phyloP scores from a whole-genome alignment of 2,329 filamentous ascomycete species.

The Trichoderma aggressivum region DNA sequence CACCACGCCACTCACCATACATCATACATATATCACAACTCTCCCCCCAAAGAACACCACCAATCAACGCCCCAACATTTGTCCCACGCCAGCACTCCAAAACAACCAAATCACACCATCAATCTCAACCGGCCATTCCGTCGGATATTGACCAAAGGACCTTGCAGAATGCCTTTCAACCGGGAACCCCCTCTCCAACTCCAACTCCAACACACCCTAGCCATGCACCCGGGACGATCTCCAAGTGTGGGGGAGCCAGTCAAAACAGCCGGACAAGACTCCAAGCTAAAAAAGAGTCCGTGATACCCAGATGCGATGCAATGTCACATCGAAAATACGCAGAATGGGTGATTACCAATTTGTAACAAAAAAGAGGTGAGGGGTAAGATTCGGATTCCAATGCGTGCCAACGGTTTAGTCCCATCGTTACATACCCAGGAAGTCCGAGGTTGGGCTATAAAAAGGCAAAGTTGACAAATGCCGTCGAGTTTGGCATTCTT shows the following conservation, averaged over 20 bases:
- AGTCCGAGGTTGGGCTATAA: neutral
- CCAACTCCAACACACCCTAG: neutral
- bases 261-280: neutral
- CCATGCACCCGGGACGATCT: neutral
- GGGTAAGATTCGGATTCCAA: neutral
- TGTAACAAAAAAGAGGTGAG: neutral
- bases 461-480: neutral
- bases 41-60: too few species aligned
- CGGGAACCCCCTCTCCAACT: neutral
- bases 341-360: neutral
- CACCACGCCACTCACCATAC: neutral
- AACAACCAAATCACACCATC: neutral
- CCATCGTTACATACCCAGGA: too few species aligned
- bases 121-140: neutral
- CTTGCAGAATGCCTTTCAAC: neutral
- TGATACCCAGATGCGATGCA: conserved; percentile 2
- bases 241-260: neutral
- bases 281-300: neutral
- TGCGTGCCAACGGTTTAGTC: neutral
- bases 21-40: too few species aligned
- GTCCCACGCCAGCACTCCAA: neutral
- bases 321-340: neutral
- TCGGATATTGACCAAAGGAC: neutral
- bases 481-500: neutral
- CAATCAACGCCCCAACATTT: neutral